These are phyloP conservation scores for Asclepias syriaca DNA, from an alignment of 257 asterid species.

Conservation along the genomic window DNA sequence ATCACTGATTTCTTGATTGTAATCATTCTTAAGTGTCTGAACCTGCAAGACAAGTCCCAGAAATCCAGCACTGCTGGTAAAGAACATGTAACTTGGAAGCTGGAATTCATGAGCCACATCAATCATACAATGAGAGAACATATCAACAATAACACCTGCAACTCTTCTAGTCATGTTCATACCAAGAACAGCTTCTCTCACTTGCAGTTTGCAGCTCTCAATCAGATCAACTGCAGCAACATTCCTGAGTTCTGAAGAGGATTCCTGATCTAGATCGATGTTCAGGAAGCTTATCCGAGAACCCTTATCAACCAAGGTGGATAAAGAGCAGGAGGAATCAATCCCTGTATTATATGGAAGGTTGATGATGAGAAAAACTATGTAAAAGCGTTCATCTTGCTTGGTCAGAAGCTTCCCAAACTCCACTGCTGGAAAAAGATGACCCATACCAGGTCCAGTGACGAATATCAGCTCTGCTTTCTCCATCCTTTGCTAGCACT, in stretches of 20 bases:
- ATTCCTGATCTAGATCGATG: neutral
- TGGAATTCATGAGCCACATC: conserved; percentile 39
- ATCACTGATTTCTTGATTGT: conserved; percentile 15
- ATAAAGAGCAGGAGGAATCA: conserved; percentile 13
- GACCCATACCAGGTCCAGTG: conserved; percentile 53
- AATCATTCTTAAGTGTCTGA: conserved; percentile 19
- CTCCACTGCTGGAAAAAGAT: conserved; percentile 49
- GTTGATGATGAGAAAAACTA: conserved; percentile 38
- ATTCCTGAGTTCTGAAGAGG: neutral
- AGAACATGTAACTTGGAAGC: conserved; percentile 41
- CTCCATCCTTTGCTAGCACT: conserved; percentile 1
- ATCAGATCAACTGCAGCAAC: conserved; percentile 2
- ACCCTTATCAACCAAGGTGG: neutral
- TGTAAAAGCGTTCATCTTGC: conserved; percentile 27
- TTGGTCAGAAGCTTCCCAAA: conserved; percentile 34
- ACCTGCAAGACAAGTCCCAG: conserved; percentile 25
- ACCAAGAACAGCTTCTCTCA: conserved; percentile 25
- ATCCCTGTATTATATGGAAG: conserved; percentile 17
- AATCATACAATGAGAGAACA: conserved; percentile 37
- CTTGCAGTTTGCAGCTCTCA: conserved; percentile 23
- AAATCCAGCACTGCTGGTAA: conserved; percentile 39
- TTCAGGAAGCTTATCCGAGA: conserved; percentile 26
- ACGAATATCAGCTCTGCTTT: conserved; percentile 28
- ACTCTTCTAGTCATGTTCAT: conserved; percentile 3
- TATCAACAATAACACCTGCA: conserved; percentile 38